A percentile compares a stretch with the other conserved stretches of the same genome.
These are phyloP conservation scores for Pythium phragmiticola DNA, from an alignment of 352 stramenopile species.

Conservation along the genomic window DNA sequence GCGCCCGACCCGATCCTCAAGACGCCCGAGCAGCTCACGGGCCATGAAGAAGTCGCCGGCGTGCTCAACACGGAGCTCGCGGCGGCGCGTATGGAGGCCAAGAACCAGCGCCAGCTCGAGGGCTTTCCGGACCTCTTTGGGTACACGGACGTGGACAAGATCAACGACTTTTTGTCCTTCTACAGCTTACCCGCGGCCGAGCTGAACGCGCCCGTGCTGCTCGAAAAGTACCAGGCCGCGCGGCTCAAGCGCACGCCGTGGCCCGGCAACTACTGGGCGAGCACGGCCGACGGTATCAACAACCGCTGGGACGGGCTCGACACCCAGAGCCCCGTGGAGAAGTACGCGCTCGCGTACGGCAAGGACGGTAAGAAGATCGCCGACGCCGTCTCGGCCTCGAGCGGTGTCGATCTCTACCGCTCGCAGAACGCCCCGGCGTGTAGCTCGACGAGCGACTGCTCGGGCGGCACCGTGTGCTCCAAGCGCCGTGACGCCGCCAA, in stretches of 20 bases:
- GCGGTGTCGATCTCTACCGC: slow-evolving; percentile 20
- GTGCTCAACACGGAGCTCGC: slow-evolving; percentile 5
- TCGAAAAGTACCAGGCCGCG: slow-evolving; percentile 7
- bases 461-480: slow-evolving; percentile 8
- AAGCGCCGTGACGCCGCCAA: slow-evolving; percentile 12
- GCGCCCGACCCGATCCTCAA: slow-evolving; percentile 20
- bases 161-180: slow-evolving; percentile 11
- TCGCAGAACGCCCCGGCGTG: slow-evolving; percentile 10
- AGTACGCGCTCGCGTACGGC: slow-evolving; percentile 28
- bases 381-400: slow-evolving; percentile 24
- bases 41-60: slow-evolving; percentile 12
- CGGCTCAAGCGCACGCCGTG: slow-evolving; percentile 25
- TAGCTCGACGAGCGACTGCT: slow-evolving; percentile 14
- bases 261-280: slow-evolving; percentile 67
- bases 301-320: slow-evolving; percentile 36
- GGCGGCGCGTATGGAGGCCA: neutral
- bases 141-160: slow-evolving; percentile 20
- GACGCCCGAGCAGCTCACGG: slow-evolving; percentile 6
- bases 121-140: slow-evolving; percentile 9
- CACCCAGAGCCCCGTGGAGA: slow-evolving; percentile 28
- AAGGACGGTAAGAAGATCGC: slow-evolving; percentile 27
- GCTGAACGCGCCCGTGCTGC: neutral
- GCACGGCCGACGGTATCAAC: slow-evolving; percentile 67
- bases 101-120: slow-evolving; percentile 13
- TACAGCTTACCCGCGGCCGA: neutral